Conservation (phyloP, 2,329 filamentous ascomycete species). For the Xylaria sp. region DNA sequence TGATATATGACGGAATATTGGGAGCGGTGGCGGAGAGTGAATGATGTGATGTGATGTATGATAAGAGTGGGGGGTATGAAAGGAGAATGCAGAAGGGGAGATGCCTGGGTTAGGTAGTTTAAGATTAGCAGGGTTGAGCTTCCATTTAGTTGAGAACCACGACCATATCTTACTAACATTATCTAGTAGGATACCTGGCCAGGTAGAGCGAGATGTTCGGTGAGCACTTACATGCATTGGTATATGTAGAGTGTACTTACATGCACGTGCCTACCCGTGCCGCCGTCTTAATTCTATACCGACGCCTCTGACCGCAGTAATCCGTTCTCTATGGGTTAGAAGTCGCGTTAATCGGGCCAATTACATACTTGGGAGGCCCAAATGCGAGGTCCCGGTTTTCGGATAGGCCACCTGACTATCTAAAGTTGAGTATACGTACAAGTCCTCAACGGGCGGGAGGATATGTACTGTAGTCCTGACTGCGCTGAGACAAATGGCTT, state of each 20-base stretch:
- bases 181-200: no score
- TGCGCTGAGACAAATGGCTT: neutral
- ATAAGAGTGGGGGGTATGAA: conserved; percentile 3
- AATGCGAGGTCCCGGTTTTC: conserved; percentile 1
- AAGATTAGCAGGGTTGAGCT: neutral
- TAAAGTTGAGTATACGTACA: neutral
- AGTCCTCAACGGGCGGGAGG: neutral
- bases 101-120: no score
- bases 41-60: neutral
- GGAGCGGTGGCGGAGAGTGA: neutral
- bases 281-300: neutral
- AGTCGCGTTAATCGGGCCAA: neutral
- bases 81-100: neutral
- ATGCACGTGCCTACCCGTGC: neutral
- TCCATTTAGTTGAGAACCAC: neutral
- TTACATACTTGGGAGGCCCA: neutral
- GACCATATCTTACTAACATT: neutral
- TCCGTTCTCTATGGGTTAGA: no score
- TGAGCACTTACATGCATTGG: neutral
- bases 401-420: conserved; percentile 2
- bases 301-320: no score
- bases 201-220: neutral
- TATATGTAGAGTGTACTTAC: neutral
- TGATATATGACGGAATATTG: neutral
- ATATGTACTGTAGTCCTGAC: neutral